phyloP scores from a whole-genome alignment of 208 protist genomes.

The Acanthamoeba castellanii region DNA sequence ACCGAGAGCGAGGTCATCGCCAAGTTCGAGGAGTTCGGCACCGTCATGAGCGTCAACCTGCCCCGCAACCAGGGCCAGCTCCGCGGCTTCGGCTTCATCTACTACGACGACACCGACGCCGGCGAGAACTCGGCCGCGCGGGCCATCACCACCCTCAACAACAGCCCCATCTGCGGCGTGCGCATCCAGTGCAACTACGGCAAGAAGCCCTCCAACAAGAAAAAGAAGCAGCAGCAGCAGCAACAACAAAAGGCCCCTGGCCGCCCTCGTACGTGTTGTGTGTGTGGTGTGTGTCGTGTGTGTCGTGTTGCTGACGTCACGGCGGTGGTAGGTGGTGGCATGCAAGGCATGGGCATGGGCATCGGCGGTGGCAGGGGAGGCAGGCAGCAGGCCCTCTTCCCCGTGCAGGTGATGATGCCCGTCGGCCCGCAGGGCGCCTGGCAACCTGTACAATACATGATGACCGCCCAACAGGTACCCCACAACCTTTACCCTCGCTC shows the following conservation, averaged over 20 bases:
- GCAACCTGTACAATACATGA: conserved; percentile 71
- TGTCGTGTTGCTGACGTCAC: neutral
- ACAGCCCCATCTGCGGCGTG: conserved; percentile 25
- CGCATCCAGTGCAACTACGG: conserved; percentile 59
- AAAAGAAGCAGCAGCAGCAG: conserved; percentile 36
- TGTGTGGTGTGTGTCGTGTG: too few species aligned
- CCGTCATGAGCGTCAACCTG: conserved; percentile 65
- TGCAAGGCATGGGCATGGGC: conserved; percentile 15
- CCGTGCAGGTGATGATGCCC: conserved; percentile 69
- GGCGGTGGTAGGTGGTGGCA: neutral
- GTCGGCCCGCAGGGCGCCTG: conserved; percentile 52
- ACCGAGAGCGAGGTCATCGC: conserved; percentile 58
- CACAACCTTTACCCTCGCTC: neutral
- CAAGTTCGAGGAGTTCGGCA: conserved; percentile 70
- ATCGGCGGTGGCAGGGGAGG: conserved; percentile 1
- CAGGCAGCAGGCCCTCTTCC: conserved; percentile 38
- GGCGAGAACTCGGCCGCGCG: conserved; percentile 43
- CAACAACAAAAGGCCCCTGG: conserved; percentile 4
- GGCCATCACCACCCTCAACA: conserved; percentile 53
- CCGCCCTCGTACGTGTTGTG: neutral
- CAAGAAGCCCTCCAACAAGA: conserved; percentile 68
- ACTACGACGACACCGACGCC: conserved; percentile 62
- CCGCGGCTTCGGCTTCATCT: conserved; percentile 66
- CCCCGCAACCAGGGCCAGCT: conserved; percentile 51
- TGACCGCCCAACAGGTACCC: conserved; percentile 52